A percentile compares a stretch with the other conserved stretches of the same genome.
Conservation (phyloP, 176 grass and related monocot genomes). For the Zea luxurians region DNA sequence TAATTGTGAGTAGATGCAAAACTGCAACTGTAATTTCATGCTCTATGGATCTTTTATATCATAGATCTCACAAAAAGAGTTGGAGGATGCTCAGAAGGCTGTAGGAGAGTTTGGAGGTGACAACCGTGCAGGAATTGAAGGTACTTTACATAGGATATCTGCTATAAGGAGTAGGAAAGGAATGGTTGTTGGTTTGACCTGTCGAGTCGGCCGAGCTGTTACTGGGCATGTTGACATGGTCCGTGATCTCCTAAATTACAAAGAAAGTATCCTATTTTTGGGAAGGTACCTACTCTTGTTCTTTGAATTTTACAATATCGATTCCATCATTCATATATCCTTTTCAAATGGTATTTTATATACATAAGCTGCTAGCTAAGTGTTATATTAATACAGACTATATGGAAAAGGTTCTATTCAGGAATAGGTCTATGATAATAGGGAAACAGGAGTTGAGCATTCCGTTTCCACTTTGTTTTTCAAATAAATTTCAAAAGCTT, state of each 20-base stretch:
- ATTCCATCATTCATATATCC: background rate
- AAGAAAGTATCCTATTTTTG: constrained; percentile 92
- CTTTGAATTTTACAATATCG: constrained; percentile 18
- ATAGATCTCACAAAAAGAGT: constrained; percentile 87
- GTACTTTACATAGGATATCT: constrained; percentile 98
- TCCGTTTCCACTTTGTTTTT: background rate
- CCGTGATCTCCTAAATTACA: constrained; percentile 80
- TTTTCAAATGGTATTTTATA: background rate
- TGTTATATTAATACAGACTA: background rate
- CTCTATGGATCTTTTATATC: constrained; percentile 13
- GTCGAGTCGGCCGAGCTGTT: constrained; percentile 90
- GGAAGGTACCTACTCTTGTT: constrained; percentile 57
- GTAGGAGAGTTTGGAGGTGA: constrained; percentile 98
- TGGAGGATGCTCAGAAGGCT: constrained; percentile 75
- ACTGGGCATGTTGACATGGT: constrained; percentile 95
- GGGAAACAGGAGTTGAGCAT: background rate
- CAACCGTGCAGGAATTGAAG: constrained; percentile 89
- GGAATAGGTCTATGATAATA: background rate
- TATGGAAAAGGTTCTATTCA: background rate
- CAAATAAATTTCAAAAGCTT: background rate
- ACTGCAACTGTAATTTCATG: constrained; percentile 20
- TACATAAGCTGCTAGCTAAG: background rate
- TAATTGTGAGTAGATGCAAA: background rate
- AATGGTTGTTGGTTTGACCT: constrained; percentile 87
- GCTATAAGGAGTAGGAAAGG: constrained; percentile 98